These are phyloP conservation scores for Porosira glacialis DNA, from an alignment of 352 stramenopile species.

Conservation along the genomic window DNA sequence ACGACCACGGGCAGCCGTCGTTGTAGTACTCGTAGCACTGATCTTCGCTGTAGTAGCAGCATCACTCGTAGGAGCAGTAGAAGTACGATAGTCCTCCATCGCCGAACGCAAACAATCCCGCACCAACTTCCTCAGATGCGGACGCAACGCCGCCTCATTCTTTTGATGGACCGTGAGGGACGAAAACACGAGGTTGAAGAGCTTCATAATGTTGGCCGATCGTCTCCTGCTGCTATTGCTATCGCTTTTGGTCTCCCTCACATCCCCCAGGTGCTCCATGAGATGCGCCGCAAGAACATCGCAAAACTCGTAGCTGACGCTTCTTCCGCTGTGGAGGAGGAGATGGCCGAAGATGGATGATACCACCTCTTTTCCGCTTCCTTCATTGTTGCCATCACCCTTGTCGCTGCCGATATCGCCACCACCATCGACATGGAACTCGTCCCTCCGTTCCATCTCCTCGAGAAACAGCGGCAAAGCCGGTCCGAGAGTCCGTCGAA, in stretches of 20 bases:
- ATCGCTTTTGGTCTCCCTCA: slow-evolving; percentile 54
- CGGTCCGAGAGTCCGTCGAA: slow-evolving; percentile 79
- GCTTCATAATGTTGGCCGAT: slow-evolving; percentile 79
- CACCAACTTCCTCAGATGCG: slow-evolving; percentile 91
- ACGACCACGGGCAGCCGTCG: no score
- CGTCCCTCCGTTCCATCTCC: slow-evolving; percentile 85
- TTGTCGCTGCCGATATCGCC: no score
- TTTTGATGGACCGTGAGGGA: slow-evolving; percentile 93
- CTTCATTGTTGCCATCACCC: no score
- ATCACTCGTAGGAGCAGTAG: no score
- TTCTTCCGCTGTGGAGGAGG: slow-evolving; percentile 87
- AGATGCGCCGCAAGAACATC: slow-evolving; percentile 93
- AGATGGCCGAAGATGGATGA: slow-evolving; percentile 90
- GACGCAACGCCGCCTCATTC: slow-evolving; percentile 92
- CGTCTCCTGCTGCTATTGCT: slow-evolving; percentile 15
- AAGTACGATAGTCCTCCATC: slow-evolving; percentile 69
- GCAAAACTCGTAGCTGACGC: slow-evolving; percentile 88
- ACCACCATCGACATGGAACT: no score
- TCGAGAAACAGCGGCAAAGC: slow-evolving; percentile 89
- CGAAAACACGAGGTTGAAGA: slow-evolving; percentile 95
- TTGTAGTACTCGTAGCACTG: no score
- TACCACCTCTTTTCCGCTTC: slow-evolving; percentile 89
- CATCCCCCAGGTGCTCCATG: slow-evolving; percentile 89
- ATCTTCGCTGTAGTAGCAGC: no score
- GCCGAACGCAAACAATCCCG: slow-evolving; percentile 87